Evolutionary conservation across 2,329 filamentous ascomycete species (phyloP).

Genomic region (Penicillium crustosum): DNA sequence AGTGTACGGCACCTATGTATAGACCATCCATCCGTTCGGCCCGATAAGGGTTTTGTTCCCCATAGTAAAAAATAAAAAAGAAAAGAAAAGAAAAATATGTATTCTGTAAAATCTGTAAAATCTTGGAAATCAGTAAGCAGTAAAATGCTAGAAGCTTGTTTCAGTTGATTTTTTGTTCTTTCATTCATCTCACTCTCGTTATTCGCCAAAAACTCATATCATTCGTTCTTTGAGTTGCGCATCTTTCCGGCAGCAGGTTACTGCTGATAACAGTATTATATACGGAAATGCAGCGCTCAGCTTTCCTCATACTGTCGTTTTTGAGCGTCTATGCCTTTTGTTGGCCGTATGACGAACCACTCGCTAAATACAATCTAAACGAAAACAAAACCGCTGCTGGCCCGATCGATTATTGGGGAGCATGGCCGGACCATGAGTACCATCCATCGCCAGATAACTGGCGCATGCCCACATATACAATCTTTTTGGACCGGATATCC

Average conservation of each 20-base stretch:
- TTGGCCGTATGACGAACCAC: slow-evolving; percentile 51
- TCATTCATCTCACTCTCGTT: slow-evolving; percentile 8
- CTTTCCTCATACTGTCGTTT: slow-evolving; percentile 9
- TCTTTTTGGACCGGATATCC: slow-evolving; percentile 64
- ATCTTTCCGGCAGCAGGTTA: slow-evolving; percentile 2
- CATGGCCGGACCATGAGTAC: slow-evolving; percentile 54
- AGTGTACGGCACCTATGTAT: background rate
- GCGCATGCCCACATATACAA: slow-evolving; percentile 65
- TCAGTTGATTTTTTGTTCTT: slow-evolving; percentile 2
- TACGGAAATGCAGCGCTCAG: slow-evolving; percentile 8
- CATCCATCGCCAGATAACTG: slow-evolving; percentile 59
- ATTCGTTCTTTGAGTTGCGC: slow-evolving; percentile 5
- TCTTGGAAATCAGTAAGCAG: background rate
- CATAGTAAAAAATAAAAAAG: slow-evolving; percentile 1
- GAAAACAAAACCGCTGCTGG: slow-evolving; percentile 55
- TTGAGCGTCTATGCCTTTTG: slow-evolving; percentile 8
- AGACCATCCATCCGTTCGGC: slow-evolving; percentile 3
- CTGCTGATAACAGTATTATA: slow-evolving; percentile 7
- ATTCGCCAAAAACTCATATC: background rate
- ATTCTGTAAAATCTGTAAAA: background rate
- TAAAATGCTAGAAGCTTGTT: background rate
- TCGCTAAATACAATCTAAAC: slow-evolving; percentile 61
- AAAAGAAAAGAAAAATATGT: background rate
- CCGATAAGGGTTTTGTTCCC: slow-evolving; percentile 3
- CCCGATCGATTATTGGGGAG: slow-evolving; percentile 58